Percentiles rank a stretch among this genome's conserved stretches.
Evolutionary conservation across 306 rosid genomes (phyloP).

Genomic region (Glycyrrhiza uralensis): DNA sequence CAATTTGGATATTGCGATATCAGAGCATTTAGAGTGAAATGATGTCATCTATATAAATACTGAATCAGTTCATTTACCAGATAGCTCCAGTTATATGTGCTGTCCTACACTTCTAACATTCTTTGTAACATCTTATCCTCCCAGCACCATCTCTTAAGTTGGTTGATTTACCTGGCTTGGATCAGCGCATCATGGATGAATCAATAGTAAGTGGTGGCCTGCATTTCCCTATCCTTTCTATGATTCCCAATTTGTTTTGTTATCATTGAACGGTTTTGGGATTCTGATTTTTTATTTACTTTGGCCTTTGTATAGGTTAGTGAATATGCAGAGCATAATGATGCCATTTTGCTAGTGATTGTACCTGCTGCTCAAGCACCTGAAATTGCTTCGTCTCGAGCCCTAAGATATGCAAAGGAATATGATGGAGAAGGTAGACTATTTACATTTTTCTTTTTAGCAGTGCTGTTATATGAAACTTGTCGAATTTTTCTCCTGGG

Average conservation of each 20-base stretch:
- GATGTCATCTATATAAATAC: background rate
- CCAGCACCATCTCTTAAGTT: conserved; percentile 95
- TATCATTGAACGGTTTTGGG: conserved; percentile 14
- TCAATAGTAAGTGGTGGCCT: conserved; percentile 61
- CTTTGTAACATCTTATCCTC: conserved; percentile 23
- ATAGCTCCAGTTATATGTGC: background rate
- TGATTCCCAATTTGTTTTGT: background rate
- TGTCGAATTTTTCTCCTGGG: background rate
- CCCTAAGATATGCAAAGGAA: conserved; percentile 80
- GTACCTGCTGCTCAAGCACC: conserved; percentile 94
- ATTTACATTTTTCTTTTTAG: conserved; percentile 6
- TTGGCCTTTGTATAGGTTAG: conserved; percentile 62
- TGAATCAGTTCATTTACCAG: conserved; percentile 13
- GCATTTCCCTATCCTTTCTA: background rate
- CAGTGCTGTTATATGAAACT: background rate
- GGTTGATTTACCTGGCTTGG: conserved; percentile 96
- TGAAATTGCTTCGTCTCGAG: conserved; percentile 85
- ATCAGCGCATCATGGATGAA: conserved; percentile 87
- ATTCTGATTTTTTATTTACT: conserved; percentile 22
- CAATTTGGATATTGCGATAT: background rate
- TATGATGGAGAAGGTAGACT: conserved; percentile 78
- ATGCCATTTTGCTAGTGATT: conserved; percentile 83
- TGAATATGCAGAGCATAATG: conserved; percentile 88
- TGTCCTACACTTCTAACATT: conserved; percentile 15
- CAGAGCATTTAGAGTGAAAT: background rate